Evolutionary conservation across 176 grass and related monocot genomes (phyloP).

Genomic region (Carex littledalei): DNA sequence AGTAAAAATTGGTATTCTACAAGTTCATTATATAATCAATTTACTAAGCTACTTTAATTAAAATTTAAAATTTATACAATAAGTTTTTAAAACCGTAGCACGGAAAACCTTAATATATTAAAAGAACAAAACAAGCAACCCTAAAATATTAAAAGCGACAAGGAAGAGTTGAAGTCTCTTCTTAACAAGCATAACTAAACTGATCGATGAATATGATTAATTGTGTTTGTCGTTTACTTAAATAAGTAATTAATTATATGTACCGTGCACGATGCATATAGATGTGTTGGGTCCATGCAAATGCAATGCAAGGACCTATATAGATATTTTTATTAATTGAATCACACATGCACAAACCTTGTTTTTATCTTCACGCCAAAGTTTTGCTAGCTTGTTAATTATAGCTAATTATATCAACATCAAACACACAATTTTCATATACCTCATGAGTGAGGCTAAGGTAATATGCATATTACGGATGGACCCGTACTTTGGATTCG

Average conservation of each 20-base stretch:
- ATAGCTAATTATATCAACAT: not conserved
- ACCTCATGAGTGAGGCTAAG: too few species aligned
- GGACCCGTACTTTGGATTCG: too few species aligned
- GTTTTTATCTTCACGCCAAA: conserved; percentile 11
- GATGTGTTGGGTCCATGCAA: conserved; percentile 9
- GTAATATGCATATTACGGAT: too few species aligned
- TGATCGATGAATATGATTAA: not conserved
- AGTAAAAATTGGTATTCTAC: too few species aligned
- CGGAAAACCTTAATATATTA: too few species aligned
- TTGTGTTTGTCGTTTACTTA: not conserved
- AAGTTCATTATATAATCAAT: too few species aligned
- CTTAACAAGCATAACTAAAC: not conserved
- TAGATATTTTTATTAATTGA: not conserved
- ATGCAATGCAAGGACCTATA: too few species aligned
- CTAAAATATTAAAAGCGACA: not conserved
- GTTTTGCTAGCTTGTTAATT: conserved; percentile 9
- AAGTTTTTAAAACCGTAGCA: too few species aligned
- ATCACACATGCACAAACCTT: not conserved
- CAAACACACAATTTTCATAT: not conserved
- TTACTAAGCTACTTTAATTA: too few species aligned
- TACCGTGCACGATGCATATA: not conserved
- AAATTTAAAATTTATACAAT: too few species aligned
- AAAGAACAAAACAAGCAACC: too few species aligned
- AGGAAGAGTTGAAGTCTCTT: not conserved
- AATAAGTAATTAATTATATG: not conserved